phyloP scores from a whole-genome alignment of 192 early-diverging fungal species.

The Entomortierella lignicola region DNA sequence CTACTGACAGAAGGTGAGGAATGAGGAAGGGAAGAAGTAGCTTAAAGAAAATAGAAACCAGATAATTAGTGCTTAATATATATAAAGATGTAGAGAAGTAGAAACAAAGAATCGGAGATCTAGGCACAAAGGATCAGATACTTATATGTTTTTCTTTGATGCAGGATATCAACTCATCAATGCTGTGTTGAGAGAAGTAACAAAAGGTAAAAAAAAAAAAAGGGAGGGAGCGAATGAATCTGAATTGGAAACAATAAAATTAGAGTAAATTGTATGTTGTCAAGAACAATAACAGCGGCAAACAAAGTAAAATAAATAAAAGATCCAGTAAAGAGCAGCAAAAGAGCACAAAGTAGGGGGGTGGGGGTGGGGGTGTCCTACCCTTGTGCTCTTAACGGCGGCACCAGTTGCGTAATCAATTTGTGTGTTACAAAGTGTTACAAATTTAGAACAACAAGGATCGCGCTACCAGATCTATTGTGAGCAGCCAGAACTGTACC shows the following conservation, averaged over 20 bases:
- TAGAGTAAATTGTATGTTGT: background rate
- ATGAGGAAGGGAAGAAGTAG: background rate
- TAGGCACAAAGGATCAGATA: background rate
- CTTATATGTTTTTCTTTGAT: constrained; percentile 9
- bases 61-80: constrained; percentile 6
- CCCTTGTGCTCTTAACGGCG: background rate
- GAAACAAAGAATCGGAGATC: background rate
- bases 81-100: background rate
- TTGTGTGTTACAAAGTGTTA: constrained; percentile 19
- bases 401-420: background rate
- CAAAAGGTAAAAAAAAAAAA: too few relatives aligned
- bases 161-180: background rate
- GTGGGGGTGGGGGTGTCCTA: background rate
- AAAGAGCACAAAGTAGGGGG: background rate
- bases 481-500: background rate
- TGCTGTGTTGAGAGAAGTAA: background rate
- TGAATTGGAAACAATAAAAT: background rate
- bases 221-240: constrained; percentile 9
- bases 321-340: background rate
- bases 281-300: too few relatives aligned
- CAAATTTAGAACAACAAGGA: constrained; percentile 18
- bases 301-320: background rate
- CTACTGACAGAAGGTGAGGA: constrained; percentile 15
- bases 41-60: background rate
- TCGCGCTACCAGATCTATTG: background rate